Conservation (phyloP, 78 protist genomes). For the Pelomyxa schiedti region DNA sequence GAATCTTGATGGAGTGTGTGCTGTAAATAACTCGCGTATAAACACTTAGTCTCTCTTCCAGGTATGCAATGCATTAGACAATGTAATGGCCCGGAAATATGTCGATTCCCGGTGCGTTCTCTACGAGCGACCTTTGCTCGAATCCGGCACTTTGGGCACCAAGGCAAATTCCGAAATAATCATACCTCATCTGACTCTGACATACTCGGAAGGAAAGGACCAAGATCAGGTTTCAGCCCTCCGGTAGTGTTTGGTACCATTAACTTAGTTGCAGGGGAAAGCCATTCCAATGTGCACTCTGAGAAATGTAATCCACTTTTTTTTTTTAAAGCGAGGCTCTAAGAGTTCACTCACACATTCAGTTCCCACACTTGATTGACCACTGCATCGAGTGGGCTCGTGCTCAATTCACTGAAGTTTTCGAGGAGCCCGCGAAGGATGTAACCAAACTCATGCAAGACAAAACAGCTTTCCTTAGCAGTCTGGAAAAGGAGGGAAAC, state of each 20-base stretch:
- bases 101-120: constrained; percentile 1
- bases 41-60: constrained; percentile 2
- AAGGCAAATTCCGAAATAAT: constrained; percentile 59
- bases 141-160: constrained; percentile 59
- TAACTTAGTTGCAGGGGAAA: too few relatives aligned
- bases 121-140: background rate
- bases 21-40: too few relatives aligned
- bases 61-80: background rate
- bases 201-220: constrained; percentile 69
- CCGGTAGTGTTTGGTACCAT: too few relatives aligned
- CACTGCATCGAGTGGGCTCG: constrained; percentile 36
- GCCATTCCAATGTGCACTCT: constrained; percentile 75
- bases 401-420: constrained; percentile 7
- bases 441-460: constrained; percentile 7
- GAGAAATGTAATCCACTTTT: constrained; percentile 58
- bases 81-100: constrained; percentile 4
- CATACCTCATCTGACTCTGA: constrained; percentile 72
- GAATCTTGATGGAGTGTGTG: constrained; percentile 48
- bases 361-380: constrained; percentile 21
- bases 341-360: too few relatives aligned
- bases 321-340: too few relatives aligned
- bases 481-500: background rate
- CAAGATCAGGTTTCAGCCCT: too few relatives aligned
- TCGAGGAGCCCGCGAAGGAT: background rate
- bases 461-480: background rate